phyloP scores from a whole-genome alignment of 495 filamentous ascomycete species.

The Xylaria venustula region DNA sequence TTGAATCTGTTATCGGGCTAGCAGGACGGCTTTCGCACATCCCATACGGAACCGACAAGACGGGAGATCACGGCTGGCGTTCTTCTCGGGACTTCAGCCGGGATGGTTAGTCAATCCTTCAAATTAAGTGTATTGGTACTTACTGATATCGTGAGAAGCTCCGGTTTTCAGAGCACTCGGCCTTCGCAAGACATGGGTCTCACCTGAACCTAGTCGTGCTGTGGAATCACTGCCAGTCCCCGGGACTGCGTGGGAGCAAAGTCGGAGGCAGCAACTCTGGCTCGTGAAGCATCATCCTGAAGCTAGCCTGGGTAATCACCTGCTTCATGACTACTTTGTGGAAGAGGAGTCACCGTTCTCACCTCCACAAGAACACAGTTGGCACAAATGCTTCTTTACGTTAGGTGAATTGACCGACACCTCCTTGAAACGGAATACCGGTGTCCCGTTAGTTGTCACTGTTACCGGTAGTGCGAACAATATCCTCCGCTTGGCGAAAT shows the following conservation, averaged over 20 bases:
- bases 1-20: conserved; percentile 30
- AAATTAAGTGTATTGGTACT: conserved; percentile 4
- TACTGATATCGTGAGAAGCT: conserved; percentile 28
- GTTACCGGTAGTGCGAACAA: conserved; percentile 51
- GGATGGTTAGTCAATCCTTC: conserved; percentile 16
- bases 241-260: conserved; percentile 15
- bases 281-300: conserved; percentile 37
- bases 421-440: conserved; percentile 18
- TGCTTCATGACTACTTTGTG: conserved; percentile 24
- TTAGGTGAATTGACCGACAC: conserved; percentile 38
- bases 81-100: conserved; percentile 28
- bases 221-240: conserved; percentile 10
- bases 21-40: conserved; percentile 32
- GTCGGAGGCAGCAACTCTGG: conserved; percentile 34
- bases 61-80: conserved; percentile 29
- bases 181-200: conserved; percentile 35
- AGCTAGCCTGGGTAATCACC: conserved; percentile 32
- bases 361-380: background rate
- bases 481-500: conserved; percentile 47
- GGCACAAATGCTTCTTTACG: conserved; percentile 28
- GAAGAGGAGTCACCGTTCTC: conserved; percentile 22
- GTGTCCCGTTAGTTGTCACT: conserved; percentile 43
- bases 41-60: conserved; percentile 23
- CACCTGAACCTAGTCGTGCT: conserved; percentile 15
- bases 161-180: conserved; percentile 42